Conservation (phyloP, 2,329 filamentous ascomycete genomes). For the Periglandula ipomoeae region DNA sequence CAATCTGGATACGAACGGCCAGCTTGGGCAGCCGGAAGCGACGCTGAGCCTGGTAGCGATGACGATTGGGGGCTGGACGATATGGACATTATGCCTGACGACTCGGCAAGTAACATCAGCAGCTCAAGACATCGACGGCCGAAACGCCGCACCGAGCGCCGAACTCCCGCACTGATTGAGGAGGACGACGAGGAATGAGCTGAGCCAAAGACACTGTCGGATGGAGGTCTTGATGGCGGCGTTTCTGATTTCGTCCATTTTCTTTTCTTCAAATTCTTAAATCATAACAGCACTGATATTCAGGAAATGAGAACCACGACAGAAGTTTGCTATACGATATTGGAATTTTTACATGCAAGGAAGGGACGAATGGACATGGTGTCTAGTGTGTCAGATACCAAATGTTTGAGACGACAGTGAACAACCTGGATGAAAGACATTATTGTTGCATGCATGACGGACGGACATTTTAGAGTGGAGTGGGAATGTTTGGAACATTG, state of each 20-base stretch:
- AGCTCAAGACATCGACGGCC: slow-evolving; percentile 58
- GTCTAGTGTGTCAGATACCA: slow-evolving; percentile 1
- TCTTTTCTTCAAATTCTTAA: neutral
- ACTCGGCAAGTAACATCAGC: slow-evolving; percentile 72
- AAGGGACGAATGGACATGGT: neutral
- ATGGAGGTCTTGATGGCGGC: neutral
- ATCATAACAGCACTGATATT: neutral
- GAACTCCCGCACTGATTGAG: slow-evolving; percentile 64
- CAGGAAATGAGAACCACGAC: neutral
- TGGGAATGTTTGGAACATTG: neutral
- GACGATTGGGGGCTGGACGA: slow-evolving; percentile 51
- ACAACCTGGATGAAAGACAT: neutral
- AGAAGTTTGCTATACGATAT: neutral
- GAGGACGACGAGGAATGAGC: slow-evolving; percentile 58
- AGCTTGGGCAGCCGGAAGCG: slow-evolving; percentile 28
- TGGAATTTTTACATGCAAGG: neutral
- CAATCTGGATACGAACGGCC: slow-evolving; percentile 35
- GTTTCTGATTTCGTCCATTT: neutral
- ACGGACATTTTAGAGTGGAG: neutral
- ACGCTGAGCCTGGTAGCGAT: slow-evolving; percentile 42
- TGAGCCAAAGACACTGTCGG: neutral
- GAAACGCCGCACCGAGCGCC: slow-evolving; percentile 58
- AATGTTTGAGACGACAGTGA: neutral
- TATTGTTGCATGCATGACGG: neutral
- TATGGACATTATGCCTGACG: slow-evolving; percentile 62